Evolutionary conservation across 345 rosid species (phyloP).

Genomic region (Eucalyptus sideroxylon): DNA sequence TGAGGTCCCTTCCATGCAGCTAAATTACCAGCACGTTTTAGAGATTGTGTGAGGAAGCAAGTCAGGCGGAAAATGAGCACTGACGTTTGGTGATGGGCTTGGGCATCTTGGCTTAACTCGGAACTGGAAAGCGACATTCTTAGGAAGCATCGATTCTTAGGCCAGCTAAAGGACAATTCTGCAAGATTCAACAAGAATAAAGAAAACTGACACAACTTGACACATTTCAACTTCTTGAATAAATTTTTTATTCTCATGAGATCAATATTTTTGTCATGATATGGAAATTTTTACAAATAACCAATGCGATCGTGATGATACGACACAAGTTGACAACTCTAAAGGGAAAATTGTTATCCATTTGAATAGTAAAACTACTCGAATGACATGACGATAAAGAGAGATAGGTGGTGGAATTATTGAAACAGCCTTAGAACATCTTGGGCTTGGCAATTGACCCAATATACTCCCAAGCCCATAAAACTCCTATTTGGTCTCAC

Average conservation of each 20-base stretch:
- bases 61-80: background rate
- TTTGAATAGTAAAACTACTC: no score
- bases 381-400: background rate
- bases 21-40: background rate
- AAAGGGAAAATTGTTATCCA: background rate
- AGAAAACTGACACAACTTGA: rapidly evolving
- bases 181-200: background rate
- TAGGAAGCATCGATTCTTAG: background rate
- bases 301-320: background rate
- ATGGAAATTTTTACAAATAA: background rate
- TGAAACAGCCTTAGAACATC: background rate
- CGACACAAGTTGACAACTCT: background rate
- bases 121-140: background rate
- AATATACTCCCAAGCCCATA: background rate
- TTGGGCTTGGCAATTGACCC: background rate
- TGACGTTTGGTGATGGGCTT: background rate
- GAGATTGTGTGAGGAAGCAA: background rate
- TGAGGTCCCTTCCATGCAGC: background rate
- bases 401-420: background rate
- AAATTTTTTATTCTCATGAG: background rate
- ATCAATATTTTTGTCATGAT: background rate
- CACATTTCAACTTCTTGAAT: background rate
- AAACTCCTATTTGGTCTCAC: background rate
- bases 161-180: background rate
- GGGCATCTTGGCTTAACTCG: background rate